A percentile compares a stretch with the other conserved stretches of the same genome.
Conservation (phyloP, 1,284 basidiomycete species). For the Trametes sp. region DNA sequence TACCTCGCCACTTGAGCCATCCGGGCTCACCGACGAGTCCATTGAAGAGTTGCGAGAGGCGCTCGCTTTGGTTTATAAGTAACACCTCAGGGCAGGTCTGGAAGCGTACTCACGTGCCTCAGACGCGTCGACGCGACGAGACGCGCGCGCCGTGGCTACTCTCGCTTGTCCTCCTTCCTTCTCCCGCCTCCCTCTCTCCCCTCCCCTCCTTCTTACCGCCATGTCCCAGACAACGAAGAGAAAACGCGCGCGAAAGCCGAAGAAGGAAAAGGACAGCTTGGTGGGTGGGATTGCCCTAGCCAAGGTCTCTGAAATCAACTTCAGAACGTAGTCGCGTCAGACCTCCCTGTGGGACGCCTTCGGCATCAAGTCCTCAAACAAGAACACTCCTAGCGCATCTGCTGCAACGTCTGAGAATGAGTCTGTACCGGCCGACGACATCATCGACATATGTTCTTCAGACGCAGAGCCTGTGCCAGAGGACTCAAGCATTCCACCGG, state of each 20-base stretch:
- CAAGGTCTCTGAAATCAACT: neutral
- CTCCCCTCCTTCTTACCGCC: neutral
- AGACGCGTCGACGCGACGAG: slow-evolving; percentile 22
- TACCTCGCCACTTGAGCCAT: slow-evolving; percentile 13
- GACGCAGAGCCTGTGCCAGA: slow-evolving; percentile 26
- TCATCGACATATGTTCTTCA: slow-evolving; percentile 27
- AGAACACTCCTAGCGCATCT: slow-evolving; percentile 18
- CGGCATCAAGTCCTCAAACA: slow-evolving; percentile 22
- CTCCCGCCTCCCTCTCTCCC: slow-evolving; percentile 1
- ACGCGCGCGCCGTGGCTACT: slow-evolving; percentile 5
- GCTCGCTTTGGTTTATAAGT: slow-evolving; percentile 5
- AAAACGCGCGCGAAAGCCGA: slow-evolving; percentile 13
- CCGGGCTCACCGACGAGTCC: slow-evolving; percentile 22
- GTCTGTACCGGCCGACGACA: slow-evolving; percentile 11
- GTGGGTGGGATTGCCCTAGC: slow-evolving; percentile 17
- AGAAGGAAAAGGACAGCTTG: slow-evolving; percentile 27
- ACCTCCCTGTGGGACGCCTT: slow-evolving; percentile 33
- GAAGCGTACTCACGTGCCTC: slow-evolving; percentile 13
- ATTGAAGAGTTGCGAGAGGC: slow-evolving; percentile 18
- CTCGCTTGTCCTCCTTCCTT: neutral
- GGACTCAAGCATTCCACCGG: slow-evolving; percentile 5
- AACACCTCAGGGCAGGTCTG: slow-evolving; percentile 25
- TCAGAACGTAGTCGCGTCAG: slow-evolving; percentile 29
- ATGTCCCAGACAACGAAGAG: slow-evolving; percentile 24
- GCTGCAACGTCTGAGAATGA: slow-evolving; percentile 22